Conservation (phyloP, 306 rosid genomes). For the Acmispon strigosus region DNA sequence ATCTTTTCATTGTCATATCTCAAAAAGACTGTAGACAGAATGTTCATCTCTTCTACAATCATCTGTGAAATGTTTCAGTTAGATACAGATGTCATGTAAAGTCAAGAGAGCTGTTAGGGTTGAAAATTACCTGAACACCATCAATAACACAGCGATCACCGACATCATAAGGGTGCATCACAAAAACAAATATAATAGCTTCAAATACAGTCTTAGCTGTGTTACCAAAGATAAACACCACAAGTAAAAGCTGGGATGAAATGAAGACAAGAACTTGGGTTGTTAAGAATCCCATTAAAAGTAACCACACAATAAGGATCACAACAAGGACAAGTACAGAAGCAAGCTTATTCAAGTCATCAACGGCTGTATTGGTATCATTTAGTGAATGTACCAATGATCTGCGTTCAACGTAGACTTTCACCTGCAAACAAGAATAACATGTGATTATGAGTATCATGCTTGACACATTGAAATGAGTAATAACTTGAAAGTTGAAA, state of each 20-base stretch:
- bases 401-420: slow-evolving; percentile 71
- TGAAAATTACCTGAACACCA: slow-evolving; percentile 69
- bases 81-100: neutral
- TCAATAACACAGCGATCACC: slow-evolving; percentile 91
- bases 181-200: slow-evolving; percentile 81
- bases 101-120: neutral
- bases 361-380: slow-evolving; percentile 79
- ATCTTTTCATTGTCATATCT: slow-evolving; percentile 78
- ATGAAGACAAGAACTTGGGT: slow-evolving; percentile 66
- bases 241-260: slow-evolving; percentile 70
- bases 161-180: slow-evolving; percentile 85
- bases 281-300: slow-evolving; percentile 69
- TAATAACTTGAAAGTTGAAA: neutral
- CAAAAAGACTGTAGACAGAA: slow-evolving; percentile 70
- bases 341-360: slow-evolving; percentile 64
- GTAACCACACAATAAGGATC: slow-evolving; percentile 52
- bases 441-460: neutral
- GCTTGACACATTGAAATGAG: neutral
- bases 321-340: slow-evolving; percentile 39
- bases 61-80: slow-evolving; percentile 40
- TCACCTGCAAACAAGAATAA: slow-evolving; percentile 48
- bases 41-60: slow-evolving; percentile 91
- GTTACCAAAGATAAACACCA: slow-evolving; percentile 70
- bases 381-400: slow-evolving; percentile 65
- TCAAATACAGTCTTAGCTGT: slow-evolving; percentile 73